phyloP scores from a whole-genome alignment of 2,329 filamentous ascomycete species.

The Pseudocercospora musae region DNA sequence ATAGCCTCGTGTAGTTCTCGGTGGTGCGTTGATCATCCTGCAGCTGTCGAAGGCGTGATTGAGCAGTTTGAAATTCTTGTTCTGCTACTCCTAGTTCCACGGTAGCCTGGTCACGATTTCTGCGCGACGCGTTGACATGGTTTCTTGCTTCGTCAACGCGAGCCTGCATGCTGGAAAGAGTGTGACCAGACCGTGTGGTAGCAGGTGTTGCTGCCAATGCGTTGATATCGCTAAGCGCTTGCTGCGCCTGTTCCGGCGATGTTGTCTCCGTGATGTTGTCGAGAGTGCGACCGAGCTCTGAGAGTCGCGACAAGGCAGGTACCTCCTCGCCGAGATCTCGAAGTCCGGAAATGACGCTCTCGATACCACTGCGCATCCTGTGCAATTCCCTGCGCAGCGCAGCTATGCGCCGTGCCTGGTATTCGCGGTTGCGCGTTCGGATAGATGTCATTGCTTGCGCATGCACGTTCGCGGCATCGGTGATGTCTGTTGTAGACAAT shows the following conservation, averaged over 20 bases:
- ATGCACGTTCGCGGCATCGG: constrained; percentile 21
- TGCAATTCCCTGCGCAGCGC: constrained; percentile 38
- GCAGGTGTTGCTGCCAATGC: constrained; percentile 13
- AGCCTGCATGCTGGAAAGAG: constrained; percentile 27
- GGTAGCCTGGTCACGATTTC: constrained; percentile 34
- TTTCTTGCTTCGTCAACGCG: constrained; percentile 32
- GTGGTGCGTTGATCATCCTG: constrained; percentile 36
- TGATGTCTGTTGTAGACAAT: background rate
- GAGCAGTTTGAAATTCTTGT: constrained; percentile 32
- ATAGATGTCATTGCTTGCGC: constrained; percentile 29
- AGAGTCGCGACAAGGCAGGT: constrained; percentile 30
- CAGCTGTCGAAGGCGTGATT: constrained; percentile 33
- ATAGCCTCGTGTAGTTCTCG: constrained; percentile 42
- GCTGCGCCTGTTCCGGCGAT: constrained; percentile 21
- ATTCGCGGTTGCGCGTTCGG: constrained; percentile 34
- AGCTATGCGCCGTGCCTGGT: constrained; percentile 36
- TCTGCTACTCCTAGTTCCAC: constrained; percentile 35
- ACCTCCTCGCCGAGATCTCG: constrained; percentile 37
- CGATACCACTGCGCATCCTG: constrained; percentile 38
- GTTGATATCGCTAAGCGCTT: constrained; percentile 26
- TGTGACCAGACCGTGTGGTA: constrained; percentile 24
- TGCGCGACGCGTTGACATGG: constrained; percentile 33
- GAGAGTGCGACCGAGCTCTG: constrained; percentile 31
- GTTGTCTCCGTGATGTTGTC: constrained; percentile 28
- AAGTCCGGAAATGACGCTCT: constrained; percentile 37